Conservation (phyloP, 768 basidiomycete genomes). For the Amanita inopinata region DNA sequence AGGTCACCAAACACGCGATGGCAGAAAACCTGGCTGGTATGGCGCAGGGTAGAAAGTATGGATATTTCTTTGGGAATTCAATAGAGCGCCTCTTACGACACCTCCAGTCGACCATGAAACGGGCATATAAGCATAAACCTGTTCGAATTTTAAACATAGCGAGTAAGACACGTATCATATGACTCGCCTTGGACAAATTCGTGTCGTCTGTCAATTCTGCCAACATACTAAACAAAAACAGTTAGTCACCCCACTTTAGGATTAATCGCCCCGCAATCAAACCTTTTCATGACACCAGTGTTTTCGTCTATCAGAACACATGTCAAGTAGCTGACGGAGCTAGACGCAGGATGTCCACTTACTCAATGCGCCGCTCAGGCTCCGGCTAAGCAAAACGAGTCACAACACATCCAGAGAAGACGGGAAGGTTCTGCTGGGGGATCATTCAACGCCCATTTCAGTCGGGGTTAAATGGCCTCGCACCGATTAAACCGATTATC, state of each 20-base stretch:
- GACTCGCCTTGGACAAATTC: conserved; percentile 35
- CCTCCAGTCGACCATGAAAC: conserved; percentile 17
- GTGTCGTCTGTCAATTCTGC: conserved; percentile 48
- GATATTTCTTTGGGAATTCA: conserved; percentile 35
- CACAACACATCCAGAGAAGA: not conserved
- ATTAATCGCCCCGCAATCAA: not conserved
- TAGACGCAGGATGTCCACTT: conserved; percentile 15
- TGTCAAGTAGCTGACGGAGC: conserved; percentile 1
- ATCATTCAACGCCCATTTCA: conserved; percentile 26
- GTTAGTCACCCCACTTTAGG: not conserved
- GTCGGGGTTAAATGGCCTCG: too few relatives aligned
- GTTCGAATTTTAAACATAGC: not conserved
- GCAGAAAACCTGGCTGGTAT: conserved; percentile 41
- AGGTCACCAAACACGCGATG: conserved; percentile 33
- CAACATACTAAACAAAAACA: conserved; percentile 31
- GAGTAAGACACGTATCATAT: not conserved
- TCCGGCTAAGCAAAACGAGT: conserved; percentile 33
- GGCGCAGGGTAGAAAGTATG: conserved; percentile 53
- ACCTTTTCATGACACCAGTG: conserved; percentile 60
- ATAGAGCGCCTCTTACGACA: conserved; percentile 8
- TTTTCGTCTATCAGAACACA: conserved; percentile 38
- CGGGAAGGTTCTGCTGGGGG: not conserved
- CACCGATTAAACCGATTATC: too few relatives aligned
- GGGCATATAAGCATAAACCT: conserved; percentile 41
- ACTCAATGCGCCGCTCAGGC: conserved; percentile 63